phyloP scores from a whole-genome alignment of 306 rosid genomes.

The Begonia loranthoides region DNA sequence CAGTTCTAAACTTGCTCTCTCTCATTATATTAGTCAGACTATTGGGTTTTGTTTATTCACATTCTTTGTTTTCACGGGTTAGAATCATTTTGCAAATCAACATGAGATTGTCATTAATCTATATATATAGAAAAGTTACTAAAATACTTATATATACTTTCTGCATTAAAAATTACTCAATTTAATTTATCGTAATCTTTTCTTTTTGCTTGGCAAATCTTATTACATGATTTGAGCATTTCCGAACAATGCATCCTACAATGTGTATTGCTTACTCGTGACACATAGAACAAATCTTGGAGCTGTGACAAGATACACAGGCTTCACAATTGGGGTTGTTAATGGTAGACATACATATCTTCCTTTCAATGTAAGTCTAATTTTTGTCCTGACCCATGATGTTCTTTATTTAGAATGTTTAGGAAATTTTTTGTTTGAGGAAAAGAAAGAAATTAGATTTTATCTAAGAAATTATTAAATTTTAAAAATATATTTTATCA shows the following conservation, averaged over 20 bases:
- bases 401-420: neutral
- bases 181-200: too few relatives aligned
- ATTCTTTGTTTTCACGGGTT: slow-evolving; percentile 8
- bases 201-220: slow-evolving; percentile 42
- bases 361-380: slow-evolving; percentile 56
- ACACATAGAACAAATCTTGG: slow-evolving; percentile 90
- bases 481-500: too few relatives aligned
- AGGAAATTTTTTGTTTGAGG: neutral
- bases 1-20: neutral
- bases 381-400: neutral
- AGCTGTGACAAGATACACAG: slow-evolving; percentile 84
- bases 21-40: too few relatives aligned
- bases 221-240: slow-evolving; percentile 82
- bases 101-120: slow-evolving; percentile 35
- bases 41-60: slow-evolving; percentile 1
- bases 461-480: too few relatives aligned
- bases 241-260: slow-evolving; percentile 83
- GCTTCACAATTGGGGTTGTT: slow-evolving; percentile 62
- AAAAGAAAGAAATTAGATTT: neutral
- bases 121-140: slow-evolving; percentile 61
- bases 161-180: slow-evolving; percentile 1
- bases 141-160: slow-evolving; percentile 9
- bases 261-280: slow-evolving; percentile 74
- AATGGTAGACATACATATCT: slow-evolving; percentile 77
- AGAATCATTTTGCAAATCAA: slow-evolving; percentile 48